These are phyloP conservation scores for Leccinum olivaceopallidum DNA, from an alignment of 768 basidiomycete genomes.

Conservation along the genomic window DNA sequence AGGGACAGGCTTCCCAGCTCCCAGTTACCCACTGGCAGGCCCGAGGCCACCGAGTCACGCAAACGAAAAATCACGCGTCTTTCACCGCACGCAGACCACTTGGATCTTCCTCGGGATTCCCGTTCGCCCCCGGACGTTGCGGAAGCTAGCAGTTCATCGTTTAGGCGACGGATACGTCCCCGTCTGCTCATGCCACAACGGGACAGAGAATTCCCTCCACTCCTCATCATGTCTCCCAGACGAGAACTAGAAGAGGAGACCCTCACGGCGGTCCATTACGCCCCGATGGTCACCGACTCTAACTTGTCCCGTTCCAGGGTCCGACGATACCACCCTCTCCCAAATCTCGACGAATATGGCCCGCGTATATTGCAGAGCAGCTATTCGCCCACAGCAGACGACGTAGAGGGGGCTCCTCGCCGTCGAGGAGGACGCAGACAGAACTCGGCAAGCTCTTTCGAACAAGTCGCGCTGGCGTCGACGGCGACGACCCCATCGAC, in stretches of 20 bases:
- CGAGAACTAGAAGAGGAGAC: conserved; percentile 8
- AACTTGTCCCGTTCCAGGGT: background rate
- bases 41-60: background rate
- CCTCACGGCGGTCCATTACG: background rate
- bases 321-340: background rate
- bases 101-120: background rate
- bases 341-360: background rate
- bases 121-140: background rate
- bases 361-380: conserved; percentile 4
- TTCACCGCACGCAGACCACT: background rate
- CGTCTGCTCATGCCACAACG: conserved; percentile 3
- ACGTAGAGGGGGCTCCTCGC: background rate
- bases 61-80: conserved; percentile 22
- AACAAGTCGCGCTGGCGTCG: conserved; percentile 22
- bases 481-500: background rate
- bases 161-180: conserved; percentile 8
- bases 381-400: background rate
- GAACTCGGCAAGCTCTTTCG: conserved; percentile 15
- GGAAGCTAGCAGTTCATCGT: background rate
- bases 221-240: conserved; percentile 20
- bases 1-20: background rate
- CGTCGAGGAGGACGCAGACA: conserved; percentile 9
- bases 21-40: background rate
- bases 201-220: conserved; percentile 24
- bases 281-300: background rate